Conservation (phyloP, 2,329 filamentous ascomycete genomes). For the Ceratocystis ficicola region DNA sequence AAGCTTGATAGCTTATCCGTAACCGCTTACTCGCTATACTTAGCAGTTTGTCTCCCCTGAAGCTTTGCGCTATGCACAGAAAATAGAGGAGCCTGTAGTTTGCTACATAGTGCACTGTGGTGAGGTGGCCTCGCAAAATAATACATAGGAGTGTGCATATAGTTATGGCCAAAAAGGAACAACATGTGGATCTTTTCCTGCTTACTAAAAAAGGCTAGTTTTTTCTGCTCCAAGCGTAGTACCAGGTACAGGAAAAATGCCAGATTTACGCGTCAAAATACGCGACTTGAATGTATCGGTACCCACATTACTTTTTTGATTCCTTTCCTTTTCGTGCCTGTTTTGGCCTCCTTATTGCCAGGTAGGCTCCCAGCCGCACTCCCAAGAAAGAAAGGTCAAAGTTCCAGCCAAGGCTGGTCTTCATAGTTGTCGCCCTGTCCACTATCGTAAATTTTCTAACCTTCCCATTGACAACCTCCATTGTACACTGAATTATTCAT, state of each 20-base stretch:
- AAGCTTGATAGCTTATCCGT: neutral
- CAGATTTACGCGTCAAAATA: constrained; percentile 1
- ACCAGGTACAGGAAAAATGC: constrained; percentile 16
- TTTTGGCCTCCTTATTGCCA: constrained; percentile 19
- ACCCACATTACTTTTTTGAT: constrained; percentile 1
- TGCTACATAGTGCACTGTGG: too few species aligned
- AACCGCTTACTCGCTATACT: neutral
- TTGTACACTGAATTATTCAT: constrained; percentile 14
- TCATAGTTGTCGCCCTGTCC: constrained; percentile 21
- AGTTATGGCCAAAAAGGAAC: neutral
- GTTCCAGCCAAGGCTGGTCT: constrained; percentile 21
- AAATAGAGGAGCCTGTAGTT: neutral
- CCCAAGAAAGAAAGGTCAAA: constrained; percentile 18
- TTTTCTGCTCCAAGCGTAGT: neutral
- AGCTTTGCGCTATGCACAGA: neutral
- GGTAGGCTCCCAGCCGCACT: constrained; percentile 20
- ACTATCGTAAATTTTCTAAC: constrained; percentile 23
- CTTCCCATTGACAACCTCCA: constrained; percentile 21
- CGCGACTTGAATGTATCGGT: constrained; percentile 15
- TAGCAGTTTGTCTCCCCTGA: neutral
- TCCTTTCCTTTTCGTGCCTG: neutral
- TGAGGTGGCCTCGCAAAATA: neutral
- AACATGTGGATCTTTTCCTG: neutral
- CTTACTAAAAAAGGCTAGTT: neutral
- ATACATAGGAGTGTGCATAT: neutral